These are phyloP conservation scores for Cystofilobasidium bisporidii DNA, from an alignment of 768 basidiomycete species.

Conservation along the genomic window DNA sequence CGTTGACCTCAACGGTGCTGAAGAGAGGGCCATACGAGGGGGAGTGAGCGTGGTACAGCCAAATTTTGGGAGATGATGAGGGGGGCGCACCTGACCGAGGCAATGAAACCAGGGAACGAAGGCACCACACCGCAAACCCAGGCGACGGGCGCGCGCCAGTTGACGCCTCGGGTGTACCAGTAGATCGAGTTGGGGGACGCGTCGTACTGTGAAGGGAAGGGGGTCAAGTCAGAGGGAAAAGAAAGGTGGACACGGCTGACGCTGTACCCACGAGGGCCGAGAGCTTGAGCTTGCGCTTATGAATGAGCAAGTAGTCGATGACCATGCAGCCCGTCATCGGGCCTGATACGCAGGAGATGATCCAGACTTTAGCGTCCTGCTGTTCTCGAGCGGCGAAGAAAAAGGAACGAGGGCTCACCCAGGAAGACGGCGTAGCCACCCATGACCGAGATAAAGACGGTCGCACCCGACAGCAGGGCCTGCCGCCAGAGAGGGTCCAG, in stretches of 20 bases:
- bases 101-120: neutral
- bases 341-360: neutral
- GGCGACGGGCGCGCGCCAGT: neutral
- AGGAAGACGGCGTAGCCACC: conserved; percentile 30
- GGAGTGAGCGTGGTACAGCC: too few species aligned
- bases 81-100: too few species aligned
- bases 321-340: neutral
- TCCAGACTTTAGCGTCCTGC: too few species aligned
- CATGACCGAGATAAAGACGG: conserved; percentile 32
- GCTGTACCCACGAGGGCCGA: neutral
- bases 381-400: too few species aligned
- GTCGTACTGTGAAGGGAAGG: neutral
- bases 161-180: neutral
- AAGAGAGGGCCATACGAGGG: neutral
- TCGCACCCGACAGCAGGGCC: conserved; percentile 29
- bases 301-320: neutral
- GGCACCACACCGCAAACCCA: neutral
- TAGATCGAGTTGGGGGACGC: neutral
- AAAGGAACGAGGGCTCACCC: neutral
- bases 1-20: conserved; percentile 22
- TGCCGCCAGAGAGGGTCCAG: neutral
- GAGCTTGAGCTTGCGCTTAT: conserved; percentile 1
- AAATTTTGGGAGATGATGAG: too few species aligned
- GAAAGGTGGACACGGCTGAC: too few species aligned
- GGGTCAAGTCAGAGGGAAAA: neutral